A percentile compares a stretch with the other conserved stretches of the same genome.
Conservation (phyloP, 257 asterid species). For the Solanum gracilifrons region DNA sequence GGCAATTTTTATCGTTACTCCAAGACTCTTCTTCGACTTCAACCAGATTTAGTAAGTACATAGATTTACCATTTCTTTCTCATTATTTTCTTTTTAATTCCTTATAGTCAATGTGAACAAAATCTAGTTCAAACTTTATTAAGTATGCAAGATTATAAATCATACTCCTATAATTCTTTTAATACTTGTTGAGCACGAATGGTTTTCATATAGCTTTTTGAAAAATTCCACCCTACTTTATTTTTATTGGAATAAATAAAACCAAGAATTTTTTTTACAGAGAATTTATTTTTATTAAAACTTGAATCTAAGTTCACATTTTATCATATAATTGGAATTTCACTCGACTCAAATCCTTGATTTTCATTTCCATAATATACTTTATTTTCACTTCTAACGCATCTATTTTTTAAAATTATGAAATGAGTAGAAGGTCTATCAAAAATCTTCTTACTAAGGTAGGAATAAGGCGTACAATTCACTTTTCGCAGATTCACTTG, state of each 20-base stretch:
- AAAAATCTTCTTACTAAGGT: background rate
- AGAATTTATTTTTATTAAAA: background rate
- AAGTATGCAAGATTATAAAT: background rate
- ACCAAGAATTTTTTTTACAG: background rate
- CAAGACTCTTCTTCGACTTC: background rate
- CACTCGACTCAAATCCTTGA: background rate
- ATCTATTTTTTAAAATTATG: background rate
- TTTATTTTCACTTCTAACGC: background rate
- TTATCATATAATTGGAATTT: background rate
- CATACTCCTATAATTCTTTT: background rate
- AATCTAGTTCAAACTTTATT: background rate
- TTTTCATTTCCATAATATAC: background rate
- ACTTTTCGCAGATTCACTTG: fast-evolving
- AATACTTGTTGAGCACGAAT: background rate
- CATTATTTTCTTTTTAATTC: background rate
- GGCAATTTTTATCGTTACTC: background rate
- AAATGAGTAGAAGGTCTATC: background rate
- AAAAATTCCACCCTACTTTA: background rate
- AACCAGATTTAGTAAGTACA: background rate
- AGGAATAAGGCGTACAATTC: fast-evolving
- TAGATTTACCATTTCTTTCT: background rate
- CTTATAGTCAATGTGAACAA: background rate
- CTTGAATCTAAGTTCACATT: background rate
- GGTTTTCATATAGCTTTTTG: background rate
- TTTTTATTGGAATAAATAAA: background rate